Evolutionary conservation across 2,329 filamentous ascomycete genomes (phyloP).

Genomic region (Sarocladiaceae sp.): DNA sequence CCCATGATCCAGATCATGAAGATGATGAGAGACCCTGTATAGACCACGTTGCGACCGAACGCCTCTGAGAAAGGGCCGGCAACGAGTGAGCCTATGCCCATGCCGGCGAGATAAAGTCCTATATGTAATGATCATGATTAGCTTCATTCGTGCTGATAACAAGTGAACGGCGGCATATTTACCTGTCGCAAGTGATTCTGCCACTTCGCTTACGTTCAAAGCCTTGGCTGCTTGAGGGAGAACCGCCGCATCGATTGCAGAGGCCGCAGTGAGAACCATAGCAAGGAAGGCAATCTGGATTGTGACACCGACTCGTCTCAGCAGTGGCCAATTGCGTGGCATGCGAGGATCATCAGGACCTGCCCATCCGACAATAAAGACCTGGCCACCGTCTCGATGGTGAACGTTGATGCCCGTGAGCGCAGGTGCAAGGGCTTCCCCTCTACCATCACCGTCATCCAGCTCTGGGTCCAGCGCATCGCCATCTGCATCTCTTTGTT

Average conservation of each 20-base stretch:
- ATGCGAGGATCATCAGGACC: constrained; percentile 35
- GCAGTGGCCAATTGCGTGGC: constrained; percentile 40
- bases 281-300: constrained; percentile 41
- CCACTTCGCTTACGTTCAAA: constrained; percentile 45
- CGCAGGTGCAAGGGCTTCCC: constrained; percentile 19
- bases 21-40: constrained; percentile 31
- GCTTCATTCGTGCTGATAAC: background rate
- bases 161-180: constrained; percentile 10
- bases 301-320: constrained; percentile 31
- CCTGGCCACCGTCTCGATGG: constrained; percentile 22
- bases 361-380: constrained; percentile 27
- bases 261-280: constrained; percentile 45
- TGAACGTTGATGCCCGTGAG: constrained; percentile 26
- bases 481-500: background rate
- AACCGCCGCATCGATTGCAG: constrained; percentile 47
- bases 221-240: constrained; percentile 38
- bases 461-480: background rate
- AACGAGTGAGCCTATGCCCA: constrained; percentile 31
- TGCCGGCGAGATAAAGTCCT: constrained; percentile 21
- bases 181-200: constrained; percentile 44
- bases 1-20: constrained; percentile 42
- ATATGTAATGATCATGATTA: constrained; percentile 23
- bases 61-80: constrained; percentile 34
- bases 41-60: constrained; percentile 35
- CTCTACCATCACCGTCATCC: background rate